These are phyloP conservation scores for Penicillium oxalicum DNA, from an alignment of 2,329 filamentous ascomycete genomes.

Conservation along the genomic window DNA sequence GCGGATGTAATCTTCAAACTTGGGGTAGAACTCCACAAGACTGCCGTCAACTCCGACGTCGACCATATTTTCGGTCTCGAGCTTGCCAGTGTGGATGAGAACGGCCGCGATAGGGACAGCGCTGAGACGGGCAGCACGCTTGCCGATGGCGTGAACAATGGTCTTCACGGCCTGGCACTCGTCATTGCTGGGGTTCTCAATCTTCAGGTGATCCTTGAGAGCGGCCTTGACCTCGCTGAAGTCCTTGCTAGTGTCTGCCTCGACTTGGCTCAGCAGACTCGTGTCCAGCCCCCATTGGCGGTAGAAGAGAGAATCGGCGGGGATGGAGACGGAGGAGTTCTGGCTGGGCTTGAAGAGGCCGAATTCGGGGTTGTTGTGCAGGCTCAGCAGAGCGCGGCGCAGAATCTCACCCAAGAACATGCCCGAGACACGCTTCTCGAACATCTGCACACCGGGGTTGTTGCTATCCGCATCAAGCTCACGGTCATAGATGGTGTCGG, in stretches of 20 bases:
- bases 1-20: slow-evolving; percentile 81
- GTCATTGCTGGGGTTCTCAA: slow-evolving; percentile 70
- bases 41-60: slow-evolving; percentile 94
- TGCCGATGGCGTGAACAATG: slow-evolving; percentile 75
- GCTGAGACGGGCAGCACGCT: slow-evolving; percentile 78
- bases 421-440: slow-evolving; percentile 95
- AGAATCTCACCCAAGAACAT: slow-evolving; percentile 98
- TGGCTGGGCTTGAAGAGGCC: slow-evolving; percentile 72
- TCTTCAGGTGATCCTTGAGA: slow-evolving; percentile 67
- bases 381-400: slow-evolving; percentile 65
- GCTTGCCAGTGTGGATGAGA: slow-evolving; percentile 70
- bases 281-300: slow-evolving; percentile 87
- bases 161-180: slow-evolving; percentile 85
- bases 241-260: slow-evolving; percentile 68
- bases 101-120: slow-evolving; percentile 84
- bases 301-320: slow-evolving; percentile 61
- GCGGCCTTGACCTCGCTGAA: slow-evolving; percentile 69
- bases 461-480: slow-evolving; percentile 72
- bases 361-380: slow-evolving; percentile 62
- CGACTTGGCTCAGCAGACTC: slow-evolving; percentile 78
- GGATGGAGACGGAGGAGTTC: slow-evolving; percentile 66
- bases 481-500: slow-evolving; percentile 75
- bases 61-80: slow-evolving; percentile 63
- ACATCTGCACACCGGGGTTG: slow-evolving; percentile 96
- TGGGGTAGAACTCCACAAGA: slow-evolving; percentile 91